phyloP scores from a whole-genome alignment of 306 rosid genomes.

The Lupinus albus region DNA sequence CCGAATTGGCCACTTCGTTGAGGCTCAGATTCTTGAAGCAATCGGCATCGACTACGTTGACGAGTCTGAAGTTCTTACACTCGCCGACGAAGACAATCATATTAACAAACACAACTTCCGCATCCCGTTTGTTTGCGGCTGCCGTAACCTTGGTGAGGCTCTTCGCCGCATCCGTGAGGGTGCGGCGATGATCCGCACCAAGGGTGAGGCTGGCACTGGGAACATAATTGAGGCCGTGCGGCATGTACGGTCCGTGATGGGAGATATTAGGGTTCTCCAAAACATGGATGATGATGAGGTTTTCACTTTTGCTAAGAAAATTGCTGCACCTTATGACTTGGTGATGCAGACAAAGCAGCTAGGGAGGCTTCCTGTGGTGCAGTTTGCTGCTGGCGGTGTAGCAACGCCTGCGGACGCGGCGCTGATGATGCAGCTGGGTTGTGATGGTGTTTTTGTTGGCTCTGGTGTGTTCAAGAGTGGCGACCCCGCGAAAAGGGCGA shows the following conservation, averaged over 20 bases:
- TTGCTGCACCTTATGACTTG: constrained; percentile 81
- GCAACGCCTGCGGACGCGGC: constrained; percentile 93
- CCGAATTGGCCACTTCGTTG: constrained; percentile 84
- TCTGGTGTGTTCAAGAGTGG: constrained; percentile 93
- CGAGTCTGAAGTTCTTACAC: constrained; percentile 79
- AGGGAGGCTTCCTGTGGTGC: constrained; percentile 86
- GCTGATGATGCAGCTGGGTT: constrained; percentile 88
- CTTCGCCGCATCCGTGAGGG: constrained; percentile 82
- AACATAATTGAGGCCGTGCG: constrained; percentile 78
- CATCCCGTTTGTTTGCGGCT: constrained; percentile 86
- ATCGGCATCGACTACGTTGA: constrained; percentile 88
- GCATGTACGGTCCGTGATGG: constrained; percentile 80
- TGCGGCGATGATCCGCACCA: constrained; percentile 90
- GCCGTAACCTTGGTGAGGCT: constrained; percentile 85
- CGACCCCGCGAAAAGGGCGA: constrained; percentile 71
- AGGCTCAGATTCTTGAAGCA: constrained; percentile 91
- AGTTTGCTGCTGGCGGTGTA: constrained; percentile 85
- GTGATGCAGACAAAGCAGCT: constrained; percentile 93
- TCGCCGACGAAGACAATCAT: constrained; percentile 78
- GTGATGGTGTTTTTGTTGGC: constrained; percentile 88
- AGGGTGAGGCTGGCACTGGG: constrained; percentile 87
- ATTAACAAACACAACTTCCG: constrained; percentile 89
- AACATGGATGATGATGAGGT: constrained; percentile 94
- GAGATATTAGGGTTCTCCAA: constrained; percentile 67
- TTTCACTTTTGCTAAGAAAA: constrained; percentile 70